Conservation (phyloP, 176 grass and related monocot species). For the Carex pumila region DNA sequence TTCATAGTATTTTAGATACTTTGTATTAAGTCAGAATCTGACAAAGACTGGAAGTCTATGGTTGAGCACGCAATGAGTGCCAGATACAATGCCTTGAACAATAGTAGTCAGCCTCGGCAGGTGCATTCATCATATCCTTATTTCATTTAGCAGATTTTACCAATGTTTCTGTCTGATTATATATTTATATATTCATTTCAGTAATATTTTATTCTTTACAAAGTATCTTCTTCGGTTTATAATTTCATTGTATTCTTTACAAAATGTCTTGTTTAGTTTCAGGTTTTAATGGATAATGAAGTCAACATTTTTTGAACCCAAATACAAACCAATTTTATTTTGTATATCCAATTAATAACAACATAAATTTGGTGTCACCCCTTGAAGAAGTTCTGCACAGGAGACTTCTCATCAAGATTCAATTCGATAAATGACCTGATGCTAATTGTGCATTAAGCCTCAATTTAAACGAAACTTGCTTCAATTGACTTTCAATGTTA, state of each 20-base stretch:
- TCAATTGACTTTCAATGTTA: not conserved
- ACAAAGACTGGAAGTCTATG: not conserved
- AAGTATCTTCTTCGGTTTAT: no score
- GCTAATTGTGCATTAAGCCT: not conserved
- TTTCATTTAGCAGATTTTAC: not conserved
- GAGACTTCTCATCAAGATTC: not conserved
- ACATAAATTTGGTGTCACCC: not conserved
- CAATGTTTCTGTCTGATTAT: not conserved
- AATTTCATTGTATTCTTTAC: no score
- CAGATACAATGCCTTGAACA: not conserved
- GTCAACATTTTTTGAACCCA: not conserved
- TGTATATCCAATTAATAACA: not conserved
- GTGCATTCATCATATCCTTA: not conserved
- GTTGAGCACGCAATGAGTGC: not conserved
- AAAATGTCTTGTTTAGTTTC: not conserved
- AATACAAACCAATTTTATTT: not conserved
- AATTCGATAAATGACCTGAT: not conserved
- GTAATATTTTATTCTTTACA: no score
- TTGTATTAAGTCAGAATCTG: not conserved
- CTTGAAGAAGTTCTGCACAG: not conserved
- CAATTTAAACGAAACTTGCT: not conserved
- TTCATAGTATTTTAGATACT: not conserved
- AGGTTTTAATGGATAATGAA: not conserved
- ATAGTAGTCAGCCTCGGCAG: not conserved
- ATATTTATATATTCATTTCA: not conserved